Evolutionary conservation across 768 basidiomycete genomes (phyloP), one percentile per base, ranked within the genome.

Genomic region (Lentinula sp.): DNA sequence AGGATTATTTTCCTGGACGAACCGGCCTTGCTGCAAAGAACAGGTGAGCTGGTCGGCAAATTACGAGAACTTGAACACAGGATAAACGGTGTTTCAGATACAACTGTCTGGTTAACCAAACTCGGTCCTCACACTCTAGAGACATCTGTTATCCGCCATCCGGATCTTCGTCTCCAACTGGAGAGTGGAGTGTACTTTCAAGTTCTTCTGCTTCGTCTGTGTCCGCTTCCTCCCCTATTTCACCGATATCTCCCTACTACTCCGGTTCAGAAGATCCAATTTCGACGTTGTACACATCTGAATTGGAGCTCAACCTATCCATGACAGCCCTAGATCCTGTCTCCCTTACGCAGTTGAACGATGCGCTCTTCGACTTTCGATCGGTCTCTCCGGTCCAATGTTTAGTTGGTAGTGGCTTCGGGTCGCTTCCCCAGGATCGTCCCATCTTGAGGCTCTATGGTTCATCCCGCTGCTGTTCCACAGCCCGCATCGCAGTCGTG

Each of bases 401-500:
- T 21, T n/a, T 34, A 34, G 5, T 39, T 21, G 32, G 13, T 48
- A 3, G 8, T 48, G 37, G 37, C 37, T 48, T 48, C 42, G 39
- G 23, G 45, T n/a, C 42, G 6, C 32, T n/a, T 43, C 21, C 40
- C 28, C 40, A n/a, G 16, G 15, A 23, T 40, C 23, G 4, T 21
- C 7, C 34, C 15, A 31, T 57, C 28, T 3, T 57, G 11, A 57
- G 45, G 42, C 56, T 57, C 21, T 57, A 28, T 42, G 56, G 56
- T 9, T 46, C 40, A 18, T 52, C 63, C 46, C 7, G 64, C 34
- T 78, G 79, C 13, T 74, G 76, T 11, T 76, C 73, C 70, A 77
- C 77, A 9, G 73, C 71, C 7, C 70, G 77, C 40, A 79, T 80
- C 18, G 76, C 71, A 5, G 43, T 71, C 57, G 57, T 80, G 46